These are phyloP conservation scores for Suhomyces guaymorum DNA, from an alignment of 1,139 yeast species.

Conservation along the genomic window DNA sequence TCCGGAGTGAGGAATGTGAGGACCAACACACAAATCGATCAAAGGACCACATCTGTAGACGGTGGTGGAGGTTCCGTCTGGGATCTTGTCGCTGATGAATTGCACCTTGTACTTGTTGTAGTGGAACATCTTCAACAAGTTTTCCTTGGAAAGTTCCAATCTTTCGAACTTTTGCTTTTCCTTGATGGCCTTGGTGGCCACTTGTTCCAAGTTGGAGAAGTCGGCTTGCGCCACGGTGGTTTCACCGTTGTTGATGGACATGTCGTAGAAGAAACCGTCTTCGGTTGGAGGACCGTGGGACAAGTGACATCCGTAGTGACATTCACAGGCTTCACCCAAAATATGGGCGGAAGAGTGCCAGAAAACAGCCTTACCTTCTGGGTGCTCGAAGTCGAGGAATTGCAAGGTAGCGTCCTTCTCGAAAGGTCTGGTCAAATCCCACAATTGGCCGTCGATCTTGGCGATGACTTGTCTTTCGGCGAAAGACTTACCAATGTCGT, in stretches of 20 bases:
- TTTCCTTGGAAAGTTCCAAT: conserved; percentile 87
- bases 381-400: conserved; percentile 65
- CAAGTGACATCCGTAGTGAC: conserved; percentile 92
- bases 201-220: conserved; percentile 80
- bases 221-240: conserved; percentile 76
- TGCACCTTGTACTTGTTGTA: conserved; percentile 96
- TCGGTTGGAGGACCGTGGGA: conserved; percentile 93
- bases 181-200: conserved; percentile 88
- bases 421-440: conserved; percentile 96
- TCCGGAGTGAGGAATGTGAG: conserved; percentile 98
- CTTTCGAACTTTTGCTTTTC: conserved; percentile 97
- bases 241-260: conserved; percentile 82
- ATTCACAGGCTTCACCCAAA: conserved; percentile 97
- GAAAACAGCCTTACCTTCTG: conserved; percentile 92
- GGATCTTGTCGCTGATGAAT: conserved; percentile 82
- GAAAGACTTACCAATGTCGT: conserved; percentile 78
- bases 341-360: conserved; percentile 99
- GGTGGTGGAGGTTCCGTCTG: conserved; percentile 94
- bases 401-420: conserved; percentile 73
- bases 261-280: conserved; percentile 97
- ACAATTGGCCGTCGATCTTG: conserved; percentile 83
- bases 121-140: conserved; percentile 86
- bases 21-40: conserved; percentile 97
- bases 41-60: conserved; percentile 98
- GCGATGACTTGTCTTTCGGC: conserved; percentile 86